Evolutionary conservation across 257 asterid species (phyloP).

Genomic region (Forsythia viridissima): DNA sequence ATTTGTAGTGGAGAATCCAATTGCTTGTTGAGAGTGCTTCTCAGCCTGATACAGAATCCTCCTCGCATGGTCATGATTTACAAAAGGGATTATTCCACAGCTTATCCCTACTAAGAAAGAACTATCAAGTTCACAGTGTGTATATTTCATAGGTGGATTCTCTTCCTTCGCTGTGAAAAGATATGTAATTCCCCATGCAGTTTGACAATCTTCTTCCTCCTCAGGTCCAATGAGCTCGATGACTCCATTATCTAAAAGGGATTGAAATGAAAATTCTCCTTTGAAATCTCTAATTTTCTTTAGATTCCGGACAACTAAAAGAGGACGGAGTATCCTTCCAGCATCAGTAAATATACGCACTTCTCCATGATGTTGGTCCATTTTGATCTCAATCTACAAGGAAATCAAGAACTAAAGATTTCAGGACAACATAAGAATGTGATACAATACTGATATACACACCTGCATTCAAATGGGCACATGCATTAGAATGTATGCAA

Average conservation of each 20-base stretch:
- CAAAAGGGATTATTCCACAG: conserved; percentile 86
- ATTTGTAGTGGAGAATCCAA: conserved; percentile 78
- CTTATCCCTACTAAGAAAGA: conserved; percentile 83
- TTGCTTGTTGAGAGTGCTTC: conserved; percentile 97
- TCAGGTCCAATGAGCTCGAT: conserved; percentile 87
- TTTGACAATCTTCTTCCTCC: conserved; percentile 89
- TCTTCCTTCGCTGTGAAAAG: conserved; percentile 57
- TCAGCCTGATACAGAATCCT: conserved; percentile 90
- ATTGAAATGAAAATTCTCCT: conserved; percentile 60
- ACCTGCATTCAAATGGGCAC: background rate
- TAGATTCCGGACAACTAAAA: conserved; percentile 70
- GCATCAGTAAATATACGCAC: conserved; percentile 88
- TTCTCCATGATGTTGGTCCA: conserved; percentile 71
- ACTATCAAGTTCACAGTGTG: conserved; percentile 84
- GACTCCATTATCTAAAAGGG: conserved; percentile 68
- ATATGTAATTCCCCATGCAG: conserved; percentile 79
- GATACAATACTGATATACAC: background rate
- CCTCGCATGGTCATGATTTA: conserved; percentile 90
- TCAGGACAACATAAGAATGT: conserved; percentile 12
- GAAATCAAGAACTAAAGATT: conserved; percentile 4
- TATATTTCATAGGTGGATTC: conserved; percentile 63
- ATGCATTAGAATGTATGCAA: background rate
- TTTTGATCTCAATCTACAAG: conserved; percentile 77
- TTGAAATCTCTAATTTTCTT: conserved; percentile 55
- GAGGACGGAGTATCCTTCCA: conserved; percentile 97